Base-by-base conservation (phyloP, 768 basidiomycete species). In the Sarcodon sp. region DNA sequence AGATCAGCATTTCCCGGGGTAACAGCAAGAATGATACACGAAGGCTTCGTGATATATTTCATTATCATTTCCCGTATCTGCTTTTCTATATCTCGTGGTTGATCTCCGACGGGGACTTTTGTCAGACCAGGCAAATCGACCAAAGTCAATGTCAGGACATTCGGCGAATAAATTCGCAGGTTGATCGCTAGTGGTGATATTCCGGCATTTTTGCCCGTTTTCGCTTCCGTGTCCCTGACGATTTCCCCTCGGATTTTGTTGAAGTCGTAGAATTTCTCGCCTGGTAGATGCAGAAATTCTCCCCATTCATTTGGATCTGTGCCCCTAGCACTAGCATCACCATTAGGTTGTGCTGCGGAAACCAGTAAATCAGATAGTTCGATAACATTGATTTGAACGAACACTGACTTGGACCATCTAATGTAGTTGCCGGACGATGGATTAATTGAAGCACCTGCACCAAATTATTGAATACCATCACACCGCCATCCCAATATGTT, bases 181-280 rank as follows among this genome's bases (percentile, higher is more conserved):
- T 98, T 98, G 76, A 98, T 99, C 48, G 96, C 92, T 50, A 82
- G 77, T 11, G 96, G 91, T 1, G 96, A 98, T 59, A 98, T 97
- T 50, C 96, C 94, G 37, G 94, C 93, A 61, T 99, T 99, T 65
- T 87, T 87, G 50, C 96, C 96, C 0, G 96, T 99, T 76, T 98
- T 98, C 50, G 88, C 87, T 62, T 98, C 96, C 1, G 96, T 99
- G 64, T 99, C 96, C 53, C 83, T 80, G 32, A 97, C 76, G 54
- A 99, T 99, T 66, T 99, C 96, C 36, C 85, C 88, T 50, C 94
- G 75, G 61, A 98, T 96, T 73, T 96, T 93, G 66, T 80, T 74
- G 69, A 99, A 99, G 69, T 99, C 94, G 64, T 83, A 89, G 67
- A 98, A 93, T 68, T 98, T 99, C 70, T 98, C 87, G 51, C 87